Evolutionary conservation across 257 asterid species (phyloP).

Genomic region (Lycium ferocissimum): DNA sequence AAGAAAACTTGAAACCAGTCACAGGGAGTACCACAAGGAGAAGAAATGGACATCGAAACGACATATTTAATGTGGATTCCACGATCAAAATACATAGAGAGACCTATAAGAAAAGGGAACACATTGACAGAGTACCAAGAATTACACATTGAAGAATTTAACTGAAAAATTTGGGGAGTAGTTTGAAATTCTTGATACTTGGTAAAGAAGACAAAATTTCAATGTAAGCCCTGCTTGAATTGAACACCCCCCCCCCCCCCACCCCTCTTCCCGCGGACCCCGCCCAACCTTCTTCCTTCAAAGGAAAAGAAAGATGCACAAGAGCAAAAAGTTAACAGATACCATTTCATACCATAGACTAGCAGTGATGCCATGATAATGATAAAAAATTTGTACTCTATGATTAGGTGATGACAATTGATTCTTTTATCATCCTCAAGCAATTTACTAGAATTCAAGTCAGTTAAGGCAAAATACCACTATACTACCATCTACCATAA

Average conservation of each 20-base stretch:
- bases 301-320: not conserved
- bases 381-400: no score
- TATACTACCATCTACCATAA: not conserved
- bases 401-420: not conserved
- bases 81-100: not conserved
- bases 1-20: not conserved
- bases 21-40: not conserved
- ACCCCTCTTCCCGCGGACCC: no score
- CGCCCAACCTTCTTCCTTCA: not conserved
- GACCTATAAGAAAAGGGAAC: constrained; percentile 1
- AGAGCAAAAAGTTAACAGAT: not conserved
- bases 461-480: not conserved
- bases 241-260: not conserved
- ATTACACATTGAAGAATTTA: not conserved
- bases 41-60: not conserved
- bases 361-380: not conserved
- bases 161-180: not conserved
- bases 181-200: not conserved
- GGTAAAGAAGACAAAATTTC: not conserved
- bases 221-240: not conserved
- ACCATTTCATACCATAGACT: not conserved
- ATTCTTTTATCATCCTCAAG: not conserved
- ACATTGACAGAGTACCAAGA: not conserved
- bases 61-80: not conserved
- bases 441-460: not conserved